A percentile compares a stretch with the other conserved stretches of the same genome.
Conservation (phyloP, 768 basidiomycete genomes). For the Podaxis mareebaensis region DNA sequence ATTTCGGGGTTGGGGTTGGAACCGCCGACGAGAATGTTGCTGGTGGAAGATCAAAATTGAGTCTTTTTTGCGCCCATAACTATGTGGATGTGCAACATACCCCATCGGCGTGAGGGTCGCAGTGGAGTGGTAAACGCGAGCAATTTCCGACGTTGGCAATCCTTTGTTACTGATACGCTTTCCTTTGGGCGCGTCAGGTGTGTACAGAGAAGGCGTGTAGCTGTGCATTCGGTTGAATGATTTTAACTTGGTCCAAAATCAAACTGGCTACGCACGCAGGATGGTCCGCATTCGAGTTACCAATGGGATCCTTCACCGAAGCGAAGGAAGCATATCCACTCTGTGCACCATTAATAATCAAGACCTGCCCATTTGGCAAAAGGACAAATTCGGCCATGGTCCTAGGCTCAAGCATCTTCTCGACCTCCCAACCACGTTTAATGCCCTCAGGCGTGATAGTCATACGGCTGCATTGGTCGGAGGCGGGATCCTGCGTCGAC, state of each 20-base stretch:
- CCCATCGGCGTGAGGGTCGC: conserved; percentile 60
- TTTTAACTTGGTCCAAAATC: not conserved
- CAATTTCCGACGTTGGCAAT: conserved; percentile 41
- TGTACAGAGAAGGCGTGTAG: conserved; percentile 49
- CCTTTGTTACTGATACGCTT: conserved; percentile 47
- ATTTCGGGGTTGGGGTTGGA: conserved; percentile 44
- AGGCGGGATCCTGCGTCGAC: conserved; percentile 42
- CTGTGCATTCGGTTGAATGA: conserved; percentile 6
- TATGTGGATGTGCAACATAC: conserved; percentile 25
- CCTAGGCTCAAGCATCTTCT: conserved; percentile 41
- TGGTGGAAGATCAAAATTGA: conserved; percentile 5
- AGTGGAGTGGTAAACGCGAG: conserved; percentile 64
- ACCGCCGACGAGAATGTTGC: conserved; percentile 37
- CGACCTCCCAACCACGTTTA: conserved; percentile 44
- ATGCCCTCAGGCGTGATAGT: conserved; percentile 42
- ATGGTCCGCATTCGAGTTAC: conserved; percentile 31
- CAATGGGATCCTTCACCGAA: conserved; percentile 30
- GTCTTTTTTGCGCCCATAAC: not conserved
- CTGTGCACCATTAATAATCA: conserved; percentile 44
- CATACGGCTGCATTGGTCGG: conserved; percentile 43
- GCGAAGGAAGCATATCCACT: conserved; percentile 43
- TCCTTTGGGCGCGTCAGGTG: conserved; percentile 43
- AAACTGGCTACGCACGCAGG: conserved; percentile 25
- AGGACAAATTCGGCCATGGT: conserved; percentile 40
- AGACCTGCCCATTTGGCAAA: conserved; percentile 43